Conservation (phyloP, 495 filamentous ascomycete species). For the Penicillium psychrofluorescens region DNA sequence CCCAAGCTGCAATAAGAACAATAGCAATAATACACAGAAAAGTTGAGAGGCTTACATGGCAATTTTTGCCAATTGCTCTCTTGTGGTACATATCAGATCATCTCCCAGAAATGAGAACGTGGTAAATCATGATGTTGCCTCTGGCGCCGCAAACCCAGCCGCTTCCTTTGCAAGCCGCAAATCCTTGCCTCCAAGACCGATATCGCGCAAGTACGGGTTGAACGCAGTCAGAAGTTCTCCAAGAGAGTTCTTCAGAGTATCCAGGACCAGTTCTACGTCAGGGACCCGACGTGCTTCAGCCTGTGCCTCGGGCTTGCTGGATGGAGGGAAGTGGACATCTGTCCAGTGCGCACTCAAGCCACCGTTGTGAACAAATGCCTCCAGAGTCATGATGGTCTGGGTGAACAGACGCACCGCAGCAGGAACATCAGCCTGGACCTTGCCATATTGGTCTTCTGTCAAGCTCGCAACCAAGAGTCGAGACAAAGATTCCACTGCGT, state of each 20-base stretch:
- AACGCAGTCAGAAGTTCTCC: conserved; percentile 57
- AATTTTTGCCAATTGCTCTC: not conserved
- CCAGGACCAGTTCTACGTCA: conserved; percentile 57
- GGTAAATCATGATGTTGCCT: conserved; percentile 12
- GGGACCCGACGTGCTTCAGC: conserved; percentile 33
- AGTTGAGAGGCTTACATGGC: not conserved
- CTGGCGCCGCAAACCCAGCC: conserved; percentile 31
- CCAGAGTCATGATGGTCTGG: conserved; percentile 56
- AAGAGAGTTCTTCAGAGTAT: conserved; percentile 52
- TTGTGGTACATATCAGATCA: conserved; percentile 1
- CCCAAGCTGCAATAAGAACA: conserved; percentile 6
- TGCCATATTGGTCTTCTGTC: conserved; percentile 78
- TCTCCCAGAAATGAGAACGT: no score
- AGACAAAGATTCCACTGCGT: conserved; percentile 63
- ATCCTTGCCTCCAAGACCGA: conserved; percentile 59
- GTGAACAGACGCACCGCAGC: conserved; percentile 65
- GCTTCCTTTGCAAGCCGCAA: conserved; percentile 63
- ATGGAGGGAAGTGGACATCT: conserved; percentile 52
- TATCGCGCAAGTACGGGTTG: conserved; percentile 57
- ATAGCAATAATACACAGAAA: conserved; percentile 5
- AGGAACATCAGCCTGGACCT: conserved; percentile 73
- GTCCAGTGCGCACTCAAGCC: conserved; percentile 71
- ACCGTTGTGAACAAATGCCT: conserved; percentile 49
- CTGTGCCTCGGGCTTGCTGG: conserved; percentile 34
- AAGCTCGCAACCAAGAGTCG: conserved; percentile 64